Base-by-base conservation (phyloP, 2,329 filamentous ascomycete genomes). In the Fusarium cicatricum region DNA sequence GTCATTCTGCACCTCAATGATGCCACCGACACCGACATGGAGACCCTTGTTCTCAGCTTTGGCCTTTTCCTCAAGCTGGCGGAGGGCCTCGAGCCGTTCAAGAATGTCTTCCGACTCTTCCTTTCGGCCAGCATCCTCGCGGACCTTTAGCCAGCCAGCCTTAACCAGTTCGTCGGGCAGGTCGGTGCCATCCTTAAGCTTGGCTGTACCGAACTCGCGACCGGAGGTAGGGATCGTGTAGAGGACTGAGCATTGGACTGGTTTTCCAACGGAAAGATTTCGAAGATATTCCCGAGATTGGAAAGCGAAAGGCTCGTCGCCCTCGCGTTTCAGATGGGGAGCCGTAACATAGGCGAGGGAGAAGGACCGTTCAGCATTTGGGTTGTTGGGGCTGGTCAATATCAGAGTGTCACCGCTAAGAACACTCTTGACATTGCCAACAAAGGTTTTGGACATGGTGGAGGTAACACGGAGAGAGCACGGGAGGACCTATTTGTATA, bases 261-360 rank as follows among this genome's bases (percentile, higher is more conserved):
- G 84, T 76, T 97, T 97, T 72, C 94, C 94, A 52, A 98, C 90
- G 34, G 89, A 83, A 45, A 93, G 81, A 65, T 89, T 88, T 70
- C 95, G 90, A 58, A 99, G 85, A 74, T 90, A 95, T 77, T 99
- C 95, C 72, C 95, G 91, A 56, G 95, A 97, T 77, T 95, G 90
- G 77, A 97, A 99, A 54, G 91, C 92, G 72, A 90, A 96, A 32
- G 90, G 88, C 84, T 97, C 93, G 71, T 97, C 94, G 53, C 91
- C 92, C 67, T 97, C 93, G 75, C 92, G 89, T 78, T 84, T 89
- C 74, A 97, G 75, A 72, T 93, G 88, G 4, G 95, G 95, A 43
- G 93, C 92, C 55, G 89, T 90, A 66, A 98, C 92, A 77, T 92
- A 98, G 69, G 95, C 95, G 63, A 99, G 82, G 71, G 92, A 96